These are phyloP conservation scores for Phytophthora crassamura DNA, from an alignment of 352 stramenopile genomes.

Conservation along the genomic window DNA sequence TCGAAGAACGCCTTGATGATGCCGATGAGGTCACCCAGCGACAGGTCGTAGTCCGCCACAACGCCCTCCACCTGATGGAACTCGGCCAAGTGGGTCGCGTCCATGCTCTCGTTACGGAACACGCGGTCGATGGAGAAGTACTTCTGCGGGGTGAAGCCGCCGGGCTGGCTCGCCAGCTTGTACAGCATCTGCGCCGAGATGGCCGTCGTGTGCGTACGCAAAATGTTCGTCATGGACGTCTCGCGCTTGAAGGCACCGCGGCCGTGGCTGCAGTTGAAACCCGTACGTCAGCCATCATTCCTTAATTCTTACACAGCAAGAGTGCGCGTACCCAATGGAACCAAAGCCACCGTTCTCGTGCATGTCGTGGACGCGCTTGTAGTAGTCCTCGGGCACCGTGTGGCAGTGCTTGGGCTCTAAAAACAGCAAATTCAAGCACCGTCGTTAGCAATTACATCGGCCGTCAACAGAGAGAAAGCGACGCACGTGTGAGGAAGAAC, in stretches of 20 bases:
- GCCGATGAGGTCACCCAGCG: slow-evolving; percentile 98
- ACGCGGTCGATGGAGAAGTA: slow-evolving; percentile 99
- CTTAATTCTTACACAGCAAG: slow-evolving; percentile 31
- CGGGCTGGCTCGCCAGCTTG: slow-evolving; percentile 95
- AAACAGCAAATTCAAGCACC: slow-evolving; percentile 8
- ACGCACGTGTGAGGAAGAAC: slow-evolving; percentile 98
- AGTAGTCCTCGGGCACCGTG: slow-evolving; percentile 98
- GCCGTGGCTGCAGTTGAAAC: slow-evolving; percentile 55
- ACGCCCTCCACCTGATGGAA: slow-evolving; percentile 99
- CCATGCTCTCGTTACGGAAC: slow-evolving; percentile 99
- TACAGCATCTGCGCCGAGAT: slow-evolving; percentile 99
- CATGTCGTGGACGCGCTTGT: slow-evolving; percentile 98
- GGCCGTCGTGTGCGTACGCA: slow-evolving; percentile 99
- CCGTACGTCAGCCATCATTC: not conserved
- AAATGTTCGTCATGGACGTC: slow-evolving; percentile 99
- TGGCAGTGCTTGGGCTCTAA: slow-evolving; percentile 74
- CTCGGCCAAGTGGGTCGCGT: slow-evolving; percentile 99
- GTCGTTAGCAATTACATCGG: not conserved
- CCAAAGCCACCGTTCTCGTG: slow-evolving; percentile 97
- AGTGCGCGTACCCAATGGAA: slow-evolving; percentile 94
- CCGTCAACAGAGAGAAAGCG: not conserved
- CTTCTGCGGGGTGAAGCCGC: slow-evolving; percentile 97
- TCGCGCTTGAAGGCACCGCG: slow-evolving; percentile 91
- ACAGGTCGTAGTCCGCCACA: slow-evolving; percentile 99
- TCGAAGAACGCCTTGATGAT: slow-evolving; percentile 99